Evolutionary conservation across 2,329 filamentous ascomycete species (phyloP).

Genomic region (Triangularia verruculosa): DNA sequence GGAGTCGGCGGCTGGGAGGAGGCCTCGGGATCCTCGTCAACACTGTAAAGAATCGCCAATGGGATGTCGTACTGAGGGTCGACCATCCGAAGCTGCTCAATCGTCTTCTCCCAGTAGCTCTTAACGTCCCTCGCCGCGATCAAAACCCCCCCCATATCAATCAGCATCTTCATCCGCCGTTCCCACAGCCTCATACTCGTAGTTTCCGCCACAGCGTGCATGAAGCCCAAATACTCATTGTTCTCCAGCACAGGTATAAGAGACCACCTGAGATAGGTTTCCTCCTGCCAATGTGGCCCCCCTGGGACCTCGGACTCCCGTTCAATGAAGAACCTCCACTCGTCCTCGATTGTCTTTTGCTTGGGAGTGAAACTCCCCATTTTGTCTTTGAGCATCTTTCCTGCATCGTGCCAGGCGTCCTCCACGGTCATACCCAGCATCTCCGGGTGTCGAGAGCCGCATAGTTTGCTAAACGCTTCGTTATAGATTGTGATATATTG

Average conservation of each 20-base stretch:
- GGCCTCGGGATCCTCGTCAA: constrained; percentile 37
- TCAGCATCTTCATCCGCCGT: constrained; percentile 47
- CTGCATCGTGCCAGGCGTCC: constrained; percentile 57
- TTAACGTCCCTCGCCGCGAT: constrained; percentile 43
- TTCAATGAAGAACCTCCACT: constrained; percentile 46
- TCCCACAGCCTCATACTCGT: constrained; percentile 49
- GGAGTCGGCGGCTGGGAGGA: constrained; percentile 27
- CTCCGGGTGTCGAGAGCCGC: constrained; percentile 60
- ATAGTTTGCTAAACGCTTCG: constrained; percentile 62
- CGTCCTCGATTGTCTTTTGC: constrained; percentile 39
- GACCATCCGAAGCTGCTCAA: constrained; percentile 43
- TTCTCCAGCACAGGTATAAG: constrained; percentile 45
- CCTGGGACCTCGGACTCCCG: constrained; percentile 33
- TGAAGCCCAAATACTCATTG: constrained; percentile 43
- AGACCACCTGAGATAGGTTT: constrained; percentile 49
- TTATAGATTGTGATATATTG: constrained; percentile 67
- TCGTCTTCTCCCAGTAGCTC: constrained; percentile 47
- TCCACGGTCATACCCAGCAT: constrained; percentile 60
- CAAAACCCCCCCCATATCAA: constrained; percentile 46
- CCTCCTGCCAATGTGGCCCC: constrained; percentile 37
- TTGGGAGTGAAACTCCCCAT: constrained; percentile 37
- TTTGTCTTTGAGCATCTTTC: constrained; percentile 36
- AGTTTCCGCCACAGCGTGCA: constrained; percentile 46
- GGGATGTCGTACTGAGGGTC: constrained; percentile 48
- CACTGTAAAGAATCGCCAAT: constrained; percentile 50